These are phyloP conservation scores for Neolentinus lepideus DNA, from an alignment of 1,284 basidiomycete genomes.

Conservation along the genomic window DNA sequence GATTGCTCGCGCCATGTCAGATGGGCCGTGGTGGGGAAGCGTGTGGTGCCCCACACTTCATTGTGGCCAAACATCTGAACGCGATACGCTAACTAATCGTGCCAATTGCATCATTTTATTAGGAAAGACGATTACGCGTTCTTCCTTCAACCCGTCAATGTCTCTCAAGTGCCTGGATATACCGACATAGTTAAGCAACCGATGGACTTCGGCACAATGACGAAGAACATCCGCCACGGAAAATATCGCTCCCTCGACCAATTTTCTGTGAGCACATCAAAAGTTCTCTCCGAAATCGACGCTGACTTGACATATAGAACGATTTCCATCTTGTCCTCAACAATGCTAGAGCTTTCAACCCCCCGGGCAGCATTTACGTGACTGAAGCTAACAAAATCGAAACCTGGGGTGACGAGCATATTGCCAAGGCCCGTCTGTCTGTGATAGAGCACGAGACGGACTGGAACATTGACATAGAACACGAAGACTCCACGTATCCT, in stretches of 20 bases:
- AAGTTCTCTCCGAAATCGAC: not conserved
- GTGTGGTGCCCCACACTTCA: too few species aligned
- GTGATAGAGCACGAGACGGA: conserved; percentile 77
- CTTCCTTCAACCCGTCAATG: conserved; percentile 69
- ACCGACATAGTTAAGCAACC: conserved; percentile 60
- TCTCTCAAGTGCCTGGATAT: conserved; percentile 61
- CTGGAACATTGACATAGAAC: conserved; percentile 77
- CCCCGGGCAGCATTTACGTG: conserved; percentile 62
- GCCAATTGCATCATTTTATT: conserved; percentile 2
- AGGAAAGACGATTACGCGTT: conserved; percentile 87
- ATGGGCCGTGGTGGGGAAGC: too few species aligned
- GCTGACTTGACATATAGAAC: conserved; percentile 28
- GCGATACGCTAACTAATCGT: conserved; percentile 8
- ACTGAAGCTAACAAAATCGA: conserved; percentile 67
- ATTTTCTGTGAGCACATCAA: conserved; percentile 27
- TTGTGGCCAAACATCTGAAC: not conserved
- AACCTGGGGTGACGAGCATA: conserved; percentile 62
- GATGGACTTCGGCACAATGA: conserved; percentile 83
- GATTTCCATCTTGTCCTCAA: conserved; percentile 66
- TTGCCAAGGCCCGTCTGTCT: conserved; percentile 55
- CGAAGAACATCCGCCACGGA: conserved; percentile 53
- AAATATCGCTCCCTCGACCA: conserved; percentile 71
- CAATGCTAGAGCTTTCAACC: conserved; percentile 72
- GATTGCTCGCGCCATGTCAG: too few species aligned
- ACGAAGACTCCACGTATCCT: conserved; percentile 46